Base-by-base conservation (phyloP, 768 basidiomycete genomes). In the Hortiboletus campestris region DNA sequence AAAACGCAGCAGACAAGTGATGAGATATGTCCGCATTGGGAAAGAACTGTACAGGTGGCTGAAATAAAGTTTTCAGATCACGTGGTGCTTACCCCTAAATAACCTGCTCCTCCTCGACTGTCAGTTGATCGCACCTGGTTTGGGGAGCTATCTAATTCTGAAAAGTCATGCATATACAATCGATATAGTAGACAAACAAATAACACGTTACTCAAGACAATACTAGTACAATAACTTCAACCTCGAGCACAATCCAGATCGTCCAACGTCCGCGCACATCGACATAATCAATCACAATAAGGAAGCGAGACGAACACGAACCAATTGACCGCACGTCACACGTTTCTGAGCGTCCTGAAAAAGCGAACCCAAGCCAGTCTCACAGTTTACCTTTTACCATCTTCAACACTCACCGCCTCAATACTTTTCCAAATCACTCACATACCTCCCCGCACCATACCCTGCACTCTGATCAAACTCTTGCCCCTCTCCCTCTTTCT, bases 401-500 rank as follows among this genome's bases (percentile, higher is more conserved):
- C 19, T 7, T 22, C 38, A 29, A 11, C 12, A 11, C 32, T 25
- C 25, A 25, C 2, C 25, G 25, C 25, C 25, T 43, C 40, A 54
- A 25, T 31, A 22, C 22, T 10, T 49, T 20, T 80, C 79, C 63
- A 82, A 62, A 65, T 80, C 72, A 39, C 79, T 82, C 28, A 78
- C 72, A 60, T 78, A 82, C 61, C 63, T 75, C 20, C 78, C 79
- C 19, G 73, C 66, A 17, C 65, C 70, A 67, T 82, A 82, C 22
- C 74, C 76, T 31, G 35, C 57, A 16, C 50, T 47, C 31, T 65
- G 84, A 64, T 85, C 84, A 60, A 80, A 84, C 14, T 75, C 71
- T 4, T 80, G 80, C 7, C 12, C 17, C 5, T 10, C 45, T 13
- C 28, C 45, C 6, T 82, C 80, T 0, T 74, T 76, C 1, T 73